Conservation (phyloP, 2,329 filamentous ascomycete species). For the Myriosclerotinia duriaeana region DNA sequence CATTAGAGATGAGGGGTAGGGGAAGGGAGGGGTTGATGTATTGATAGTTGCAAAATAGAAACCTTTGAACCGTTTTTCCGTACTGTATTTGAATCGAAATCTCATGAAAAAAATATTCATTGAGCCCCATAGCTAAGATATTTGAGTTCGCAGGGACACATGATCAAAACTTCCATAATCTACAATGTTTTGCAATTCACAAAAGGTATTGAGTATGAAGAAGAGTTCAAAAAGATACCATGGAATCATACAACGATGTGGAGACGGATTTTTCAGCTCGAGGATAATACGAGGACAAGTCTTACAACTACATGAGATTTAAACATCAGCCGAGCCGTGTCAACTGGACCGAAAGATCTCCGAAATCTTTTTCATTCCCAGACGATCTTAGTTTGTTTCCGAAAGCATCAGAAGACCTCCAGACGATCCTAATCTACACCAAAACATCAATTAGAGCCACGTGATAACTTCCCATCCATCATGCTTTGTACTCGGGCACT, state of each 20-base stretch:
- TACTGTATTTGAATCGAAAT: no score
- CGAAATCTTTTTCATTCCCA: not conserved
- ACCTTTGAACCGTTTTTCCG: no score
- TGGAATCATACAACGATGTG: not conserved
- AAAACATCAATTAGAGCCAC: not conserved
- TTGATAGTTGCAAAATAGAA: no score
- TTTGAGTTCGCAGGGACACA: no score
- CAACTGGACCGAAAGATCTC: no score
- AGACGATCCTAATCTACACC: slow-evolving; percentile 4
- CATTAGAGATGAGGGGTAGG: no score
- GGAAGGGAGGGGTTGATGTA: no score
- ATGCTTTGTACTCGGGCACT: not conserved
- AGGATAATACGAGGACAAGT: not conserved
- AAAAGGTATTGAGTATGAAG: not conserved
- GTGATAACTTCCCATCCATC: not conserved
- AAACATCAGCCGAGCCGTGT: not conserved
- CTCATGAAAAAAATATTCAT: no score
- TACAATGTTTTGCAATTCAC: no score
- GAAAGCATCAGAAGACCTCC: not conserved
- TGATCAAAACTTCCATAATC: not conserved
- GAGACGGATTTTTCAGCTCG: not conserved
- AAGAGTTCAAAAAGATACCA: not conserved
- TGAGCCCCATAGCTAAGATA: no score
- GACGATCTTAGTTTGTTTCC: not conserved
- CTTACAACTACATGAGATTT: not conserved